A percentile compares a stretch with the other conserved stretches of the same genome.
Evolutionary conservation across 1,139 yeast species (phyloP).

Genomic region (Nakaseomyces bracarensis): DNA sequence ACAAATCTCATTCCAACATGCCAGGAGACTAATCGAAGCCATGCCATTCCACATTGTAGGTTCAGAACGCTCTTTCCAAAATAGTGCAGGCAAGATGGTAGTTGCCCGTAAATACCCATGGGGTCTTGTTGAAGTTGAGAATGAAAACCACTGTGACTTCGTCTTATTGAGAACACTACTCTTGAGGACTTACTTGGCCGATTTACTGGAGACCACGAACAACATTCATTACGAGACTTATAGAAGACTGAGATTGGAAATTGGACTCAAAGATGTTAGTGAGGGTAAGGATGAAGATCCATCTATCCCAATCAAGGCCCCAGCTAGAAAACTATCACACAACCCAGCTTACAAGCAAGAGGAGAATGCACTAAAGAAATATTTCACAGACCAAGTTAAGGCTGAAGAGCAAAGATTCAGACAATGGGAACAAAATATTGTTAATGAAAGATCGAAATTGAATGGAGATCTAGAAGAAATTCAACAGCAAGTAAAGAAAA

Average conservation of each 20-base stretch:
- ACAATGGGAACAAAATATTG: conserved; percentile 96
- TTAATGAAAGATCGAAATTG: conserved; percentile 86
- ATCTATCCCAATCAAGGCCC: conserved; percentile 26
- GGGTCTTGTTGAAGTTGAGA: conserved; percentile 97
- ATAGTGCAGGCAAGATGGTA: conserved; percentile 65
- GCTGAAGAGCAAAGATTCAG: conserved; percentile 95
- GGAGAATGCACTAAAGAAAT: conserved; percentile 87
- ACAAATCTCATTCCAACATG: conserved; percentile 68
- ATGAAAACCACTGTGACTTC: conserved; percentile 92
- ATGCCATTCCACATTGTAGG: conserved; percentile 96
- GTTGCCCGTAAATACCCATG: conserved; percentile 93
- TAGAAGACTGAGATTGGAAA: conserved; percentile 73
- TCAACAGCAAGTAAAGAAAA: conserved; percentile 60
- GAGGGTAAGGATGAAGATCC: conserved; percentile 14
- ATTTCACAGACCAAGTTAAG: conserved; percentile 96
- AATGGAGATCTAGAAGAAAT: conserved; percentile 89
- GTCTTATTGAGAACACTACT: conserved; percentile 80
- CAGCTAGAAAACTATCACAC: conserved; percentile 42
- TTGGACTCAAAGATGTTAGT: conserved; percentile 27
- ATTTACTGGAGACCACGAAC: conserved; percentile 78
- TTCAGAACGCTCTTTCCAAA: conserved; percentile 76
- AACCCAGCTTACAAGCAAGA: conserved; percentile 95
- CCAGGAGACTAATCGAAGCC: conserved; percentile 72
- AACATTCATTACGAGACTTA: conserved; percentile 87
- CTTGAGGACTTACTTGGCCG: conserved; percentile 89